Conservation (phyloP, 1,284 basidiomycete genomes). For the Ceratobasidium sp. region DNA sequence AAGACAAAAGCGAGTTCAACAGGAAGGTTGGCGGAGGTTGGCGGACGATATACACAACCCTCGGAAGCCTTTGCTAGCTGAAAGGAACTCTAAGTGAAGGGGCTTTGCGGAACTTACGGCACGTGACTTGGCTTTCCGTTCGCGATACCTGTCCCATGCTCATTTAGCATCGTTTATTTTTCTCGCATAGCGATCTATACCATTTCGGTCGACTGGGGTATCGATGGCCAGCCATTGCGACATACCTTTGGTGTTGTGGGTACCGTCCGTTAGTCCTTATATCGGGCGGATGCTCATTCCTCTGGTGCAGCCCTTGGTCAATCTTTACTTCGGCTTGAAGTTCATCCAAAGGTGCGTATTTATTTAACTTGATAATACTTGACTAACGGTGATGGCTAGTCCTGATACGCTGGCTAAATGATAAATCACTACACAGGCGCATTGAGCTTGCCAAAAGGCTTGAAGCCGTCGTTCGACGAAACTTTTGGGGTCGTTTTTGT, state of each 20-base stretch:
- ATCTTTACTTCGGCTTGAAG: constrained; percentile 71
- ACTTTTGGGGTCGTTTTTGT: constrained; percentile 80
- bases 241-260: constrained; percentile 87
- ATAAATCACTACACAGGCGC: constrained; percentile 66
- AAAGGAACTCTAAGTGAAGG: constrained; percentile 92
- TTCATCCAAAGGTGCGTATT: too few relatives aligned
- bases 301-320: constrained; percentile 78
- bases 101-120: constrained; percentile 95
- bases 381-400: not conserved
- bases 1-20: constrained; percentile 60
- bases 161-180: constrained; percentile 74
- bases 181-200: constrained; percentile 88
- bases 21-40: constrained; percentile 73
- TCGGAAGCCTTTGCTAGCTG: constrained; percentile 94
- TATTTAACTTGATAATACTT: too few relatives aligned
- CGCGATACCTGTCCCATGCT: not conserved
- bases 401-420: not conserved
- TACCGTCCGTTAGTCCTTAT: constrained; percentile 46
- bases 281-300: not conserved
- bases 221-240: constrained; percentile 88
- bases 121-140: constrained; percentile 53
- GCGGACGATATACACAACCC: too few relatives aligned
- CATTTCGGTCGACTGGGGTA: constrained; percentile 84
- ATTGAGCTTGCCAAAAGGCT: constrained; percentile 97
- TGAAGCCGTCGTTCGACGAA: constrained; percentile 87